Percentiles rank a stretch among this genome's conserved stretches.
Evolutionary conservation across 257 asterid genomes (phyloP).

Genomic region (Nemophila menziesii): DNA sequence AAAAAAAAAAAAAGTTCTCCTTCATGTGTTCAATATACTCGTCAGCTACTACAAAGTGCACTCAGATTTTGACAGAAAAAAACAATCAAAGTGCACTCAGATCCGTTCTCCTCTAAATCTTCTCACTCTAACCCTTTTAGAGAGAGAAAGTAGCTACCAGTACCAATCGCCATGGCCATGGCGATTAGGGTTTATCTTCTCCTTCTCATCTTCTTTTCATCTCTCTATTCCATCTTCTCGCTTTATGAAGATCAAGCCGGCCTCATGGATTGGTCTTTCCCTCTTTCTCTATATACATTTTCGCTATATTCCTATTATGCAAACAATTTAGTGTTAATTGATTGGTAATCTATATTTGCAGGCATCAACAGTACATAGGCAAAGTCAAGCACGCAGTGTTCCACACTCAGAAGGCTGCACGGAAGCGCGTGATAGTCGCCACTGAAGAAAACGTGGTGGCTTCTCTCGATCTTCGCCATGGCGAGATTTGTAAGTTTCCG

Average conservation of each 20-base stretch:
- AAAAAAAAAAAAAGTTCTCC: not conserved
- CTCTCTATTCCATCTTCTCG: slow-evolving; percentile 30
- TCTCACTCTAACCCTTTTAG: slow-evolving; percentile 7
- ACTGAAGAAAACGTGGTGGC: slow-evolving; percentile 92
- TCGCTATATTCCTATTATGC: not conserved
- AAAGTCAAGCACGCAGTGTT: slow-evolving; percentile 94
- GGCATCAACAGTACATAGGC: slow-evolving; percentile 96
- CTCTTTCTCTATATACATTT: slow-evolving; percentile 1
- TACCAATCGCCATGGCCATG: slow-evolving; percentile 43
- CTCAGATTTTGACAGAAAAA: too few species aligned
- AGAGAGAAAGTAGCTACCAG: slow-evolving; percentile 11
- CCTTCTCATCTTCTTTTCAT: slow-evolving; percentile 24
- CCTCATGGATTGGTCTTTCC: slow-evolving; percentile 71
- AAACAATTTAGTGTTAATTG: slow-evolving; percentile 4
- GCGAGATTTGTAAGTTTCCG: slow-evolving; percentile 65
- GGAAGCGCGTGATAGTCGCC: slow-evolving; percentile 88
- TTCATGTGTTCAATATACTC: not conserved
- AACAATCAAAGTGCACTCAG: too few species aligned
- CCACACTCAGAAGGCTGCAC: slow-evolving; percentile 87
- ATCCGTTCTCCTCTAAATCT: slow-evolving; percentile 9
- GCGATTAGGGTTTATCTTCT: slow-evolving; percentile 59
- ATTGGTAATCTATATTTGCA: slow-evolving; percentile 22
- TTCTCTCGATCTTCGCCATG: slow-evolving; percentile 96
- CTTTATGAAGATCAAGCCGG: slow-evolving; percentile 90
- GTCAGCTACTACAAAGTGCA: not conserved